Evolutionary conservation across 108 stramenopile genomes (phyloP), one percentile per base, ranked within the genome.

Genomic region (Discostella stelligeroides): DNA sequence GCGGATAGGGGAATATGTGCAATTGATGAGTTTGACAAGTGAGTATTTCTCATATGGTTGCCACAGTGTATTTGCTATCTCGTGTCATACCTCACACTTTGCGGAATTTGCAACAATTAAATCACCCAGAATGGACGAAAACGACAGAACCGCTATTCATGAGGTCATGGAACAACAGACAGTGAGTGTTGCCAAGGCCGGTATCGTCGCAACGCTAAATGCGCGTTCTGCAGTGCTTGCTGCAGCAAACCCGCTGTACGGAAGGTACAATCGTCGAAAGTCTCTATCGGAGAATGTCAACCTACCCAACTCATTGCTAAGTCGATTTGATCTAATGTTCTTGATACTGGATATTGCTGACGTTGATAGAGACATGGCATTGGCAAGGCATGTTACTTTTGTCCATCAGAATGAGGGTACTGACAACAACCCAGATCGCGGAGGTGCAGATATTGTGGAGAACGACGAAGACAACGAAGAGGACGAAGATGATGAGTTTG

Each of bases 111-210:
- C n/a, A n/a, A n/a, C n/a, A n/a, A n/a, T n/a, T n/a, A n/a, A n/a
- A n/a, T n/a, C 0, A 29, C n/a, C 6, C n/a, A 28, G 17, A 58
- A 41, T 20, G 34, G 56, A 34, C 39, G 51, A 50, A 96, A 94
- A 86, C 23, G 98, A 98, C 82, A 88, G 99, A 21, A 98, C 98
- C 17, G 99, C 98, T 20, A 98, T 99, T 58, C 99, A 99, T 76
- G 97, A 99, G 80, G 99, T 98, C 23, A 99, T 99, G 99, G 99
- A 99, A 80, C 99, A 99, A 73, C 99, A 99, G 72, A 99, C 99
- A n/a, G 98, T 99, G 37, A 95, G 94, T 53, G 81, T 99, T 28
- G 99, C 98, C 51, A 99, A 99, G 79, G 98, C 98, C 0, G 99
- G 98, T 17, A 99, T 99, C 72, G 97, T 97, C 14, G 98, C 97